Evolutionary conservation across 306 rosid species (phyloP), one percentile per base, ranked within the genome.

Genomic region (Vigna radiata): DNA sequence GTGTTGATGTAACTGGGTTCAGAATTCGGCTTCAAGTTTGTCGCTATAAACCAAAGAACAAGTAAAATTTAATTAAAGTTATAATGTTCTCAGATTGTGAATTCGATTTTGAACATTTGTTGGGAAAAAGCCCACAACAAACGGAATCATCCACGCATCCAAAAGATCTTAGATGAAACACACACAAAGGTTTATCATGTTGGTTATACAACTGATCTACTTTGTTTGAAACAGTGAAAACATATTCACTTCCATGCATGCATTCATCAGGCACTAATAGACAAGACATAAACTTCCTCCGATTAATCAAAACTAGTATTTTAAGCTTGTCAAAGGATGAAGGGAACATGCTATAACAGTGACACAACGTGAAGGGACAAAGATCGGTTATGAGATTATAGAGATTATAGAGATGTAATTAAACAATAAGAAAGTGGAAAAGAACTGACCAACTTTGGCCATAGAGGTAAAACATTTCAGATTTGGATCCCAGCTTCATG

Each of bases 401-500:
- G 63, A 37, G 5, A 49, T 49, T 62, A 37, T 56, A 37, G 5
- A 49, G 5, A 49, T 49, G 56, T 59, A 8, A 63, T 41, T 12
- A 27, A 77, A 4, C 37, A 21, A 50, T 1, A 23, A 43, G 1
- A 49, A 68, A 48, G 8, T 10, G 41, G 44, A 36, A 53, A 56
- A 25, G 0, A 39, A 64, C 86, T 49, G 1, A 93, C 98, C 98
- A 93, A 65, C 89, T 73, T 54, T 86, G 78, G 69, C 88, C 93
- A 81, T 87, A 92, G 25, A 80, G 89, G 82, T 73, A 70, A 83
- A 93, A 91, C 73, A 83, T 86, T 56, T 93, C 96, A 39, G 91
- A 84, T 77, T 93, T 93, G 50, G 97, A 91, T 64, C 98, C 98
- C 79, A 93, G 79, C 87, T 87, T 93, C 85, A 88, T 52, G 82